A percentile compares a stretch with the other conserved stretches of the same genome.
These are phyloP conservation scores for Raddia distichophylla DNA, from an alignment of 176 grass and related monocot genomes.

Conservation along the genomic window DNA sequence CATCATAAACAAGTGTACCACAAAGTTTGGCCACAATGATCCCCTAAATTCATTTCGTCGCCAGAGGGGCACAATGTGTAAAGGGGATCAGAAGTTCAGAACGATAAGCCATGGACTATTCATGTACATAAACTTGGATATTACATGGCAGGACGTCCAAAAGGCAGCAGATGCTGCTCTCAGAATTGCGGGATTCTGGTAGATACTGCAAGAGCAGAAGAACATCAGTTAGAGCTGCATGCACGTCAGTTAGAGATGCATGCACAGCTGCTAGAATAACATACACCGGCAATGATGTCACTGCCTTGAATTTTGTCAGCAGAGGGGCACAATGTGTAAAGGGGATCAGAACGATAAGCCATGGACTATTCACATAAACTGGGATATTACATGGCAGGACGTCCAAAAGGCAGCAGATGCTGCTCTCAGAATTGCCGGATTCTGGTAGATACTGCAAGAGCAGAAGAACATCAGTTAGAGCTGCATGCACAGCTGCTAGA, in stretches of 20 bases:
- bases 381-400: conserved; percentile 83
- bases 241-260: not conserved
- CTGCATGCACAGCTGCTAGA: not conserved
- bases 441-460: conserved; percentile 84
- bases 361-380: conserved; percentile 56
- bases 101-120: not conserved
- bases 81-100: not conserved
- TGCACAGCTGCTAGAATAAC: not conserved
- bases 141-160: conserved; percentile 80
- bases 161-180: conserved; percentile 70
- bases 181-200: conserved; percentile 90
- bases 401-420: conserved; percentile 79
- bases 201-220: conserved; percentile 57
- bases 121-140: conserved; percentile 91
- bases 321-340: conserved; percentile 32
- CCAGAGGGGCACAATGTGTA: conserved; percentile 3
- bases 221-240: too few species aligned
- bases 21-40: not conserved
- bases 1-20: conserved; percentile 14
- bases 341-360: not conserved
- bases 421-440: conserved; percentile 75
- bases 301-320: not conserved
- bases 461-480: not conserved
- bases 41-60: not conserved
- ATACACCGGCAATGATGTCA: not conserved